These are phyloP conservation scores for Picea glauca DNA, from an alignment of 75 land plant genomes.

Conservation along the genomic window DNA sequence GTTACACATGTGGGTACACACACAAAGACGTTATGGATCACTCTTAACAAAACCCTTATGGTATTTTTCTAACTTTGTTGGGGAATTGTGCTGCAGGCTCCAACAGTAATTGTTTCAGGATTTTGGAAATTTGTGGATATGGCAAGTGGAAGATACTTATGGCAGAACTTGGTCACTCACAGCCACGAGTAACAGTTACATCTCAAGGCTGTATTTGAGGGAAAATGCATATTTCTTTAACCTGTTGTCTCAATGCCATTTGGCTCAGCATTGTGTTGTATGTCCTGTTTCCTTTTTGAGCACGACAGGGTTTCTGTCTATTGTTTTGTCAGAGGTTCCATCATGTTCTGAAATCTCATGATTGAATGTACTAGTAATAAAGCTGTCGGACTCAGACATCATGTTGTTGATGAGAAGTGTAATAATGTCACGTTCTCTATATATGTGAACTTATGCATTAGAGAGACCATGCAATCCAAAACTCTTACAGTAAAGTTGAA, in stretches of 20 bases:
- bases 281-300: conserved; percentile 1
- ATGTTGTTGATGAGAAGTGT: background rate
- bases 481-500: too few species aligned
- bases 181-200: background rate
- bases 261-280: background rate
- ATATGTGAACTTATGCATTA: background rate
- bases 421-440: background rate
- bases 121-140: conserved; percentile 67
- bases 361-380: too few species aligned
- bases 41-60: too few species aligned
- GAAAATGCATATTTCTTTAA: background rate
- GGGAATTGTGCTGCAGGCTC: conserved; percentile 1
- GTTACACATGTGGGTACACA: too few species aligned
- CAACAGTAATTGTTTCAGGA: conserved; percentile 18
- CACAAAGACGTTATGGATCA: too few species aligned
- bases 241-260: background rate
- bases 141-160: conserved; percentile 72
- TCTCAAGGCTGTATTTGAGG: background rate
- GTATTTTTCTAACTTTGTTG: background rate
- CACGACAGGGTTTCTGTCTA: background rate
- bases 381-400: too few species aligned
- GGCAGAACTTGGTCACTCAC: conserved; percentile 20
- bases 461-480: background rate
- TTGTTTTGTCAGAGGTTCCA: background rate
- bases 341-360: background rate